These are phyloP conservation scores for Pseudognaphalium luteoalbum DNA, from an alignment of 129 eudicot species.

Conservation along the genomic window DNA sequence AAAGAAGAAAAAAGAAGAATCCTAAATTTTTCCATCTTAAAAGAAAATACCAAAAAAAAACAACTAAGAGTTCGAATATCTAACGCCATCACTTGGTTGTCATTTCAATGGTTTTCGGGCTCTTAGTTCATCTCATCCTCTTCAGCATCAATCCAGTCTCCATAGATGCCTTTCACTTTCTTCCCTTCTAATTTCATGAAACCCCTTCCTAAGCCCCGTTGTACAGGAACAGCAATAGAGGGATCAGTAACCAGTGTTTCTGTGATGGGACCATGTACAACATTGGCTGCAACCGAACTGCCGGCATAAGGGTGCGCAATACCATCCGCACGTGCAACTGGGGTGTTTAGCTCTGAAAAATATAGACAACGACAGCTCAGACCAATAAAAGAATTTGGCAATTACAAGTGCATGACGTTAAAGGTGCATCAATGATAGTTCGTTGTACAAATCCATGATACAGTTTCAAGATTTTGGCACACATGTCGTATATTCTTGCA, in stretches of 20 bases:
- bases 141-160: slow-evolving; percentile 73
- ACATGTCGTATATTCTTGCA: neutral
- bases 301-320: slow-evolving; percentile 19
- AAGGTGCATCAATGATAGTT: neutral
- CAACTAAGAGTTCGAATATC: neutral
- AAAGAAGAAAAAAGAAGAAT: neutral
- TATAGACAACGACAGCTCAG: neutral
- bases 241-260: slow-evolving; percentile 20
- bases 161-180: slow-evolving; percentile 70
- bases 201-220: slow-evolving; percentile 31
- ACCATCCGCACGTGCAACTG: slow-evolving; percentile 43
- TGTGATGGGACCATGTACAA: slow-evolving; percentile 11
- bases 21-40: neutral
- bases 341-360: slow-evolving; percentile 46
- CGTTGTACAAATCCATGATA: neutral
- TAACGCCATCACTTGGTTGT: neutral
- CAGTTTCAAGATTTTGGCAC: neutral
- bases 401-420: neutral
- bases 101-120: neutral
- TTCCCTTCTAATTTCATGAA: slow-evolving; percentile 43
- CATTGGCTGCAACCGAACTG: slow-evolving; percentile 27
- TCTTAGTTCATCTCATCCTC: slow-evolving; percentile 23
- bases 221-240: slow-evolving; percentile 29
- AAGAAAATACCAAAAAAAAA: slow-evolving; percentile 4
- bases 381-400: neutral